These are phyloP conservation scores for Mycena crocata DNA, from an alignment of 768 basidiomycete genomes.

Conservation along the genomic window DNA sequence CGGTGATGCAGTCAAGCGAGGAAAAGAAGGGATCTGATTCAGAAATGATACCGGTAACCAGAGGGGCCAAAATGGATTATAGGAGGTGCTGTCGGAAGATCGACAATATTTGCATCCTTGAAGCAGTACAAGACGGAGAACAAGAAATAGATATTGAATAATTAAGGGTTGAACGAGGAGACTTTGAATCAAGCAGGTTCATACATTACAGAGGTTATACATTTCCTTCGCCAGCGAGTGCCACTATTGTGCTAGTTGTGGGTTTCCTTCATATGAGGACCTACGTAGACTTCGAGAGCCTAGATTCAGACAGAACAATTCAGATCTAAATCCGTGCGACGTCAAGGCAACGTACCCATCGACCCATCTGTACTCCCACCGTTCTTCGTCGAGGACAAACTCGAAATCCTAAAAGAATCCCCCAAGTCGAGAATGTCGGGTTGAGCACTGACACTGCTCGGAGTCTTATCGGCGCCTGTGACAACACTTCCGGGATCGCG, in stretches of 20 bases:
- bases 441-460: too few relatives aligned
- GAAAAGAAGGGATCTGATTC: too few relatives aligned
- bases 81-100: not conserved
- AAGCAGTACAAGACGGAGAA: not conserved
- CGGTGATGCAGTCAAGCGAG: too few relatives aligned
- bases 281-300: too few relatives aligned
- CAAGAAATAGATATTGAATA: conserved; percentile 10
- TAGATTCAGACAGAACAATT: too few relatives aligned
- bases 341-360: conserved; percentile 6
- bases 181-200: not conserved
- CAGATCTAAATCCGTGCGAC: too few relatives aligned
- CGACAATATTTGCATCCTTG: not conserved
- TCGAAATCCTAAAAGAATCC: too few relatives aligned
- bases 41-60: too few relatives aligned
- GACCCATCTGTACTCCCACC: not conserved
- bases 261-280: not conserved
- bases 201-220: conserved; percentile 8
- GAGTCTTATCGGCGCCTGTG: too few relatives aligned
- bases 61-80: too few relatives aligned
- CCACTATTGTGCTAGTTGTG: not conserved
- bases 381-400: not conserved
- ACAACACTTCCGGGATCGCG: not conserved
- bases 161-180: not conserved
- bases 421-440: not conserved
- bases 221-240: conserved; percentile 17